Evolutionary conservation across 2,329 filamentous ascomycete genomes (phyloP), one percentile per base, ranked within the genome.

Genomic region (Ophiognomonia clavigignenti-juglandacearum): DNA sequence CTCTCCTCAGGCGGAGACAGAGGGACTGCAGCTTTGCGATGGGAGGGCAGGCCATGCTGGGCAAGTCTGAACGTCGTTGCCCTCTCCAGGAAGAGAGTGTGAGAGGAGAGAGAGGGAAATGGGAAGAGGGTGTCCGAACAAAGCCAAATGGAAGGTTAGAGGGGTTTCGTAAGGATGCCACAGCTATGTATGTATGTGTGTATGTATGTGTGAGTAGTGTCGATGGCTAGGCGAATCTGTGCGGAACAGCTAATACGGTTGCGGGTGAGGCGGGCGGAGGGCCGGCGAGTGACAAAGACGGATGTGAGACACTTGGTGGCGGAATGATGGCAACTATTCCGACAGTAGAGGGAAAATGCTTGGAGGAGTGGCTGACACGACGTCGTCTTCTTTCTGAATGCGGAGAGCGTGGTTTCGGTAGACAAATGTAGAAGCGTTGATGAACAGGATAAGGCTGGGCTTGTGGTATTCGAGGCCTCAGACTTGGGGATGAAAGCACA

Each of bases 1-100:
- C 46, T 11, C 41, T 32, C 46, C 49, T 48, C 22, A 49, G 26
- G 13, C 43, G 43, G 24, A 45, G 26, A 36, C 43, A 39, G 35
- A 45, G 26, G 8, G 43, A 45, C 43, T 45, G 43, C 26, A 45
- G 27, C 35, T 45, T 45, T 29, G 35, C 35, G 18, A 39, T 23
- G 19, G 35, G 38, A 14, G 43, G 9, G 20, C 43, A 45, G 36
- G 36, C 43, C 43, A 45, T 39, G 36, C 11, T 39, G 36, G 22
- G 20, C 36, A 18, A 24, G 22, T 39, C 36, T 26, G 36, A 24
- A n/a, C 6, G 36, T 39, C 14, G 23, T 26, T 39, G 36, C 36
- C 36, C 26, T 14, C 29, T 24, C 31, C 22, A 26, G 19, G 8
- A 27, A 34, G 31, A 37, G 14, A 20, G n/a, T 4, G n/a, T 18